phyloP scores from a whole-genome alignment of 2,329 filamentous ascomycete species.

The Aspergillus sp. region DNA sequence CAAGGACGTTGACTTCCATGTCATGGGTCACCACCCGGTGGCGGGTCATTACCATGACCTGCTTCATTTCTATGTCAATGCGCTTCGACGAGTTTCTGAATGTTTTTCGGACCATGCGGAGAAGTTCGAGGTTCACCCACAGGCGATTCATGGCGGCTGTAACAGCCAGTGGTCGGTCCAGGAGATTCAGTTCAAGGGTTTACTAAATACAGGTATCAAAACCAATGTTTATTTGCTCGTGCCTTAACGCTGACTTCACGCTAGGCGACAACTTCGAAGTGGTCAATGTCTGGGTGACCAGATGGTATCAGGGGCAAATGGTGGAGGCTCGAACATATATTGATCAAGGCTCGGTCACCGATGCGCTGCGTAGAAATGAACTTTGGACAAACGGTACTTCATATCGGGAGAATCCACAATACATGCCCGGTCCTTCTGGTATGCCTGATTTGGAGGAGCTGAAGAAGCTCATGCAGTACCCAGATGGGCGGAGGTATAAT shows the following conservation, averaged over 20 bases:
- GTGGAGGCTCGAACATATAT: slow-evolving; percentile 36
- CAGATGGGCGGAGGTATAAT: slow-evolving; percentile 28
- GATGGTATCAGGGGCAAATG: slow-evolving; percentile 32
- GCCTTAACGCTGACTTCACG: background rate
- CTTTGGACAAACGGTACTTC: slow-evolving; percentile 35
- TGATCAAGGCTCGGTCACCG: slow-evolving; percentile 28
- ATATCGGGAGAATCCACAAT: slow-evolving; percentile 27
- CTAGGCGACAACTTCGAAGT: slow-evolving; percentile 31
- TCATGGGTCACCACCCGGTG: slow-evolving; percentile 34
- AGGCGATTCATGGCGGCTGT: slow-evolving; percentile 34
- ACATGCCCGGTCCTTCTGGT: slow-evolving; percentile 33
- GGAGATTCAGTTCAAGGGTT: slow-evolving; percentile 31
- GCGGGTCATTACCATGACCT: slow-evolving; percentile 33
- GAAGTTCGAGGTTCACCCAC: slow-evolving; percentile 30
- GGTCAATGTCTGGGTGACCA: slow-evolving; percentile 35
- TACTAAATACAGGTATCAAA: slow-evolving; percentile 34
- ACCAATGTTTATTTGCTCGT: background rate
- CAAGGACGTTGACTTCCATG: slow-evolving; percentile 33
- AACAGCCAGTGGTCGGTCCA: slow-evolving; percentile 33
- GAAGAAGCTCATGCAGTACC: slow-evolving; percentile 28
- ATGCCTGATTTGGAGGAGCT: slow-evolving; percentile 31
- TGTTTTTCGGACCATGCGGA: slow-evolving; percentile 30
- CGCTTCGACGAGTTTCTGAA: slow-evolving; percentile 29
- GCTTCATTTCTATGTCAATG: slow-evolving; percentile 36
- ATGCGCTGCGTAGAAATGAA: slow-evolving; percentile 32